A percentile compares a stretch with the other conserved stretches of the same genome.
Evolutionary conservation across 305 asterid species (phyloP).

Genomic region (Fraxinus albicans): DNA sequence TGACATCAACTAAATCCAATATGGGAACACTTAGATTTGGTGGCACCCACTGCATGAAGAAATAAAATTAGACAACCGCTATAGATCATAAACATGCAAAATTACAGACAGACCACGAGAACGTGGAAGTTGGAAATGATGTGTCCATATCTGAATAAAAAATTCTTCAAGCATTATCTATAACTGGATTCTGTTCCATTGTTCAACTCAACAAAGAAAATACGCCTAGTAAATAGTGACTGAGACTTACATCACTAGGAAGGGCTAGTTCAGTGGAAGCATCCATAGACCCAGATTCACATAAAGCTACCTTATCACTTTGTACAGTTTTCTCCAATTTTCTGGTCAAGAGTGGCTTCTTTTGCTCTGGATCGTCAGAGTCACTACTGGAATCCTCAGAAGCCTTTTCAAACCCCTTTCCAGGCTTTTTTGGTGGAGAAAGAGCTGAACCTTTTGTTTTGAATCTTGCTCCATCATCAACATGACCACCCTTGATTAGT

Average conservation of each 20-base stretch:
- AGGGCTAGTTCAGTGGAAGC: conserved; percentile 47
- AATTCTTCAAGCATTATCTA: conserved; percentile 15
- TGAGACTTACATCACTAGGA: conserved; percentile 70
- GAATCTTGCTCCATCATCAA: conserved; percentile 43
- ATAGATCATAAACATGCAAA: conserved; percentile 23
- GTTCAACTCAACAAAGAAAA: conserved; percentile 8
- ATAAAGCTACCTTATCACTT: conserved; percentile 40
- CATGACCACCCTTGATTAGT: conserved; percentile 41
- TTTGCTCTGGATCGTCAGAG: conserved; percentile 45
- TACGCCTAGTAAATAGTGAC: conserved; percentile 3
- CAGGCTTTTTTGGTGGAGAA: conserved; percentile 56
- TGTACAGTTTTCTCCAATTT: conserved; percentile 40
- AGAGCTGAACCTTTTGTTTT: conserved; percentile 44
- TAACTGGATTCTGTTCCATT: conserved; percentile 3
- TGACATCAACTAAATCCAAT: conserved; percentile 80
- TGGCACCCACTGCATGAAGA: conserved; percentile 81
- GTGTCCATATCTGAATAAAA: not conserved
- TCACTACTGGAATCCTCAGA: conserved; percentile 51
- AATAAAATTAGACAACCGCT: conserved; percentile 27
- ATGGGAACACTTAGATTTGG: conserved; percentile 84
- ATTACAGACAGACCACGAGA: not conserved
- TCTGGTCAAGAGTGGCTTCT: conserved; percentile 32
- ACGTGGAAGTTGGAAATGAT: conserved; percentile 12
- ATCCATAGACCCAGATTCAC: conserved; percentile 39
- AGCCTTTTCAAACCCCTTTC: conserved; percentile 39